phyloP scores from a whole-genome alignment of 2,329 filamentous ascomycete species.

The Aureobasidium sp. region DNA sequence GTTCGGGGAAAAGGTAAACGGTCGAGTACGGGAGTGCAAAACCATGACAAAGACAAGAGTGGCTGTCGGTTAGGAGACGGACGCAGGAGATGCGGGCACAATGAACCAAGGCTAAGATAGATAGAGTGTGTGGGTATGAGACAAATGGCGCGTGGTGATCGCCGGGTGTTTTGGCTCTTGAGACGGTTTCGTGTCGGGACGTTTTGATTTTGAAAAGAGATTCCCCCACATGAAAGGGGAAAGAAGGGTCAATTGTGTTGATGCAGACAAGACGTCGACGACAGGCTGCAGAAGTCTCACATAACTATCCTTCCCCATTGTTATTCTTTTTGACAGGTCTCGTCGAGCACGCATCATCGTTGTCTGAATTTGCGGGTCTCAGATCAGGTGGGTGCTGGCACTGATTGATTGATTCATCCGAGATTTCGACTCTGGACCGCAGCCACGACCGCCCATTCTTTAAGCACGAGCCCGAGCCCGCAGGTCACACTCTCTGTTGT shows the following conservation, averaged over 20 bases:
- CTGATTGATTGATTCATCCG: not conserved
- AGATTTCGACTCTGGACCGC: constrained; percentile 13
- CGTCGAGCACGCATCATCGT: constrained; percentile 1
- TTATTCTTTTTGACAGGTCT: not conserved
- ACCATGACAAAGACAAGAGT: not conserved
- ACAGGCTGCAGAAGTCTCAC: not conserved
- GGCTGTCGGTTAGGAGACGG: not conserved
- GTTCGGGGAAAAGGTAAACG: not conserved
- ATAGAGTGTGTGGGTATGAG: not conserved
- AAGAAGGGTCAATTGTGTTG: not conserved
- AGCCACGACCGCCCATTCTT: not conserved
- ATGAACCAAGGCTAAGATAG: not conserved
- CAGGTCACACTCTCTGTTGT: constrained; percentile 8
- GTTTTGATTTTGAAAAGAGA: not conserved
- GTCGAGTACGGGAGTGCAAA: not conserved
- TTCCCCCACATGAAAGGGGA: constrained; percentile 11
- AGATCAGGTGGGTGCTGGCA: not conserved
- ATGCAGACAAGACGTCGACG: not conserved
- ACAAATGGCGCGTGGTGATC: constrained; percentile 3
- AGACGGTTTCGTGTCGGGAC: not conserved
- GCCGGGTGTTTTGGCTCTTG: not conserved
- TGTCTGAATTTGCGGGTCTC: not conserved
- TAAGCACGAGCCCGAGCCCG: constrained; percentile 10
- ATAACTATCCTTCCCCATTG: not conserved
- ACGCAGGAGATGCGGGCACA: not conserved